These are phyloP conservation scores for Fusarium illudens DNA, from an alignment of 2,329 filamentous ascomycete genomes.

Conservation along the genomic window DNA sequence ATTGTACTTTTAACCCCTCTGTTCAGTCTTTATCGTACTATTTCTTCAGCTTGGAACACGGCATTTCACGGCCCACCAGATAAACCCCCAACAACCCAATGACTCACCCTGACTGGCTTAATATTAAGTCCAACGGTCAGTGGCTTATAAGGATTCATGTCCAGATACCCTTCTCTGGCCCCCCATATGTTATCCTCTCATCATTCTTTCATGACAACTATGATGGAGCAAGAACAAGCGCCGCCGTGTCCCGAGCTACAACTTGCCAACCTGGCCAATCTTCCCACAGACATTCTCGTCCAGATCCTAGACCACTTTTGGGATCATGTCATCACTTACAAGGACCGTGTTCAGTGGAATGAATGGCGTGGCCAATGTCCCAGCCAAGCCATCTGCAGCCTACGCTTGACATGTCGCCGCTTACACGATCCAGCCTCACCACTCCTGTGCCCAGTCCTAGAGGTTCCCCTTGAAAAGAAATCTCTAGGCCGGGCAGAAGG, in stretches of 20 bases:
- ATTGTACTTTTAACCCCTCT: neutral
- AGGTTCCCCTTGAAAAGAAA: neutral
- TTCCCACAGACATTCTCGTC: neutral
- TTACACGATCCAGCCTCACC: neutral
- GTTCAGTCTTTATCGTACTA: neutral
- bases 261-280: neutral
- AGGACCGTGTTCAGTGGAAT: neutral
- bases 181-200: too few species aligned
- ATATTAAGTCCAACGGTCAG: neutral
- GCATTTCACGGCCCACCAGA: neutral
- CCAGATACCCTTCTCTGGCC: too few species aligned
- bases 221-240: neutral
- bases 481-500: neutral
- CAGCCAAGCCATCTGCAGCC: neutral
- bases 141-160: too few species aligned
- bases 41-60: neutral
- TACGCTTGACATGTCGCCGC: neutral
- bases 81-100: neutral
- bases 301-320: neutral
- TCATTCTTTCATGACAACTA: too few species aligned
- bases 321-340: neutral
- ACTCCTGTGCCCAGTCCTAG: neutral
- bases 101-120: neutral
- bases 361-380: neutral
- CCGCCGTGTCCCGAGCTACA: neutral